Evolutionary conservation across 2,329 filamentous ascomycete genomes (phyloP), one percentile per base, ranked within the genome.

Genomic region (Alternaria sp.): DNA sequence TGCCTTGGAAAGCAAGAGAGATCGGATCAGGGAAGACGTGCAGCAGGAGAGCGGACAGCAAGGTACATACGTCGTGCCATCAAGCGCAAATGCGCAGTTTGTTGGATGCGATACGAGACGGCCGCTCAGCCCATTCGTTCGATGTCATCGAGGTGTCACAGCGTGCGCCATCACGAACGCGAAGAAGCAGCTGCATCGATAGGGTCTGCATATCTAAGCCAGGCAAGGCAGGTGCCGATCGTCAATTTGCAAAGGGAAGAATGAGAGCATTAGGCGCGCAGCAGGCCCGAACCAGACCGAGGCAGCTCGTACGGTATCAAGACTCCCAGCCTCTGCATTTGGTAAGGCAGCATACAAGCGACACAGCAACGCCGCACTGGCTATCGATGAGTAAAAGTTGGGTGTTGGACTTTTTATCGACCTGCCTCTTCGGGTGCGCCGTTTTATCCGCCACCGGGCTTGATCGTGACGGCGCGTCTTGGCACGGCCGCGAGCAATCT

Each of bases 341-440:
- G 9, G 25, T 5, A 21, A 60, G 43, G 44, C 40, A 59, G 32
- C 43, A 51, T 55, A 17, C 21, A 36, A 19, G 49, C 50, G 49
- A 44, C 21, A 28, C 30, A 47, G 21, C 49, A 19, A 43, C 17
- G 36, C 36, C 32, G 49, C 15, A 52, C 19, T 57, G 51, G 19
- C 32, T 46, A 52, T 50, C 36, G 8, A 57, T 55, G 59, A 45
- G 51, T 43, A 62, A 44, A 50, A 36, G 36, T 8, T n/a, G 40
- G 40, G 50, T 43, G 62, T 53, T 54, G 56, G 55, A 28, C 36
- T 47, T 53, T 62, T 49, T 28, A 23, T 26, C 51, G 56, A 69
- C 66, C 67, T 69, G 65, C 67, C 67, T 63, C 6, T 66, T 51
- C 57, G 51, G 63, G 63, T 25, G 50, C 59, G 61, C 56, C 61